Conservation (phyloP, 805 yeast species). For the Yamadazyma scolyti region DNA sequence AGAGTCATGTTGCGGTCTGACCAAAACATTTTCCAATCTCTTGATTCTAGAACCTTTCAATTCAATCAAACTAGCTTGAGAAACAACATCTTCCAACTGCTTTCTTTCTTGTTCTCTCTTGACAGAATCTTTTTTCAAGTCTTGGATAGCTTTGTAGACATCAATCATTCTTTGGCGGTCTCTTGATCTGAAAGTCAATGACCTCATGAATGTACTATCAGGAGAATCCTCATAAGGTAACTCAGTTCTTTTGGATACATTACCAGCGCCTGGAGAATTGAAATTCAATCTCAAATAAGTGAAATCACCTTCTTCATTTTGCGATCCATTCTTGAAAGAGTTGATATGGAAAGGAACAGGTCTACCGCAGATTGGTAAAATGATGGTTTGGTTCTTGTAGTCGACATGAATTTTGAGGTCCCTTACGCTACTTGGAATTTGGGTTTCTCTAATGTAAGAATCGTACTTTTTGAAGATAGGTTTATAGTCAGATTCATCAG, state of each 20-base stretch:
- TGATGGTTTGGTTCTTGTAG: slow-evolving; percentile 79
- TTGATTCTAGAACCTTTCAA: slow-evolving; percentile 79
- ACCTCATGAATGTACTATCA: slow-evolving; percentile 81
- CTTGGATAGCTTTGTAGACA: slow-evolving; percentile 84
- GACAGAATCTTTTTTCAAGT: slow-evolving; percentile 85
- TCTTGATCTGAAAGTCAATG: slow-evolving; percentile 81
- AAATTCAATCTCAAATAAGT: slow-evolving; percentile 88
- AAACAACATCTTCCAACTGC: slow-evolving; percentile 89
- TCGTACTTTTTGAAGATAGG: slow-evolving; percentile 89
- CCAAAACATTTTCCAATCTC: slow-evolving; percentile 82
- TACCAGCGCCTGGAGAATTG: slow-evolving; percentile 86
- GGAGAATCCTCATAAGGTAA: slow-evolving; percentile 88
- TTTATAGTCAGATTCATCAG: slow-evolving; percentile 55
- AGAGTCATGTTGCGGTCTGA: slow-evolving; percentile 97
- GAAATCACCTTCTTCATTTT: slow-evolving; percentile 93
- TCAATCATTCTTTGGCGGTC: slow-evolving; percentile 91
- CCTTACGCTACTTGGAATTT: slow-evolving; percentile 77
- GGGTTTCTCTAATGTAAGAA: slow-evolving; percentile 89
- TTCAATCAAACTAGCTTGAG: slow-evolving; percentile 84
- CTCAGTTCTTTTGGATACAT: slow-evolving; percentile 65
- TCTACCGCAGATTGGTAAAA: slow-evolving; percentile 88
- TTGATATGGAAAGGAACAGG: slow-evolving; percentile 98
- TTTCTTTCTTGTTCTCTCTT: slow-evolving; percentile 89
- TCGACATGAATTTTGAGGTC: slow-evolving; percentile 88
- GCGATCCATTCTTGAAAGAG: slow-evolving; percentile 89